These are phyloP conservation scores for Candida chilensis DNA, from an alignment of 805 yeast genomes.

Conservation along the genomic window DNA sequence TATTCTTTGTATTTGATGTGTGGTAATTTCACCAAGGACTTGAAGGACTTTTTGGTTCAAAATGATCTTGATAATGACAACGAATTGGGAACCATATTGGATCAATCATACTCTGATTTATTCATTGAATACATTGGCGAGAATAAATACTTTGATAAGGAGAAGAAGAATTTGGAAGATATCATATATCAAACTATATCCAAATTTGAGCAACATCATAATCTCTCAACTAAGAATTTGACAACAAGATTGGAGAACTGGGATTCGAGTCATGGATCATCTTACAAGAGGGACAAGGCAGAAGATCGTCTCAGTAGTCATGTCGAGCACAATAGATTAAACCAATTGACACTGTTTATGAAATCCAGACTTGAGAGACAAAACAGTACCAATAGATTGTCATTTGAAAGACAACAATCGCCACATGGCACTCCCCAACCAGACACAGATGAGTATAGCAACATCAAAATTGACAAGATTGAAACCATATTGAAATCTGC, in stretches of 20 bases:
- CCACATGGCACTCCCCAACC: too few species aligned
- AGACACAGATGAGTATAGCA: background rate
- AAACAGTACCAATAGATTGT: conserved; percentile 17
- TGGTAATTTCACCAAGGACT: conserved; percentile 50
- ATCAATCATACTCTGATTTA: conserved; percentile 63
- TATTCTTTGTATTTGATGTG: conserved; percentile 56
- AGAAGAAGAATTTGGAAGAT: conserved; percentile 58
- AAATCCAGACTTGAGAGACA: conserved; percentile 36
- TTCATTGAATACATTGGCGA: conserved; percentile 64
- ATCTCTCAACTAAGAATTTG: conserved; percentile 20
- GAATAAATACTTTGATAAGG: conserved; percentile 59
- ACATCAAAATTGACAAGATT: conserved; percentile 18
- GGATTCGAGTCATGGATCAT: conserved; percentile 6
- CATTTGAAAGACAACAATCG: too few species aligned
- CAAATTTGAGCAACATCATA: conserved; percentile 31
- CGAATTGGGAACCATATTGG: conserved; percentile 42
- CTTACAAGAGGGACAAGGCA: background rate
- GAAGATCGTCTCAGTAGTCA: conserved; percentile 1
- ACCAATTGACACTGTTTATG: conserved; percentile 49
- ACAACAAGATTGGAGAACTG: conserved; percentile 9
- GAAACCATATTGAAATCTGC: conserved; percentile 60
- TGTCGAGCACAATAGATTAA: conserved; percentile 32
- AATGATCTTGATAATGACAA: conserved; percentile 38
- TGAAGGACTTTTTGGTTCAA: conserved; percentile 49
- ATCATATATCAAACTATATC: conserved; percentile 34